Percentiles rank a stretch among this genome's conserved stretches.
phyloP scores from a whole-genome alignment of 805 yeast genomes.

The Kuraishia floccosa region DNA sequence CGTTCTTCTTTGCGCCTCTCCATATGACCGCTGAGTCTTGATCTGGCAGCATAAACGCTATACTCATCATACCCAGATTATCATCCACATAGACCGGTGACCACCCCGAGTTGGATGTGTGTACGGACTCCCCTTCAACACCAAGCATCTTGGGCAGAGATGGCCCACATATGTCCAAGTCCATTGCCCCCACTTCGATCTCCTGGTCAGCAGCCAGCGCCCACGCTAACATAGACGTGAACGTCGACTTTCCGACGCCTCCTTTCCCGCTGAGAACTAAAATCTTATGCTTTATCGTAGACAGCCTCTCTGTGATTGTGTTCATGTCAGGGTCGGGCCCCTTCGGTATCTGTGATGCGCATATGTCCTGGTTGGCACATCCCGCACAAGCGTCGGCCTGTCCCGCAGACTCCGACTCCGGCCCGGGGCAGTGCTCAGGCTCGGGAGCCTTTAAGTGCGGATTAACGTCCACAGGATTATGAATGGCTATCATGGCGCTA shows the following conservation, averaged over 20 bases:
- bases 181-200: conserved; percentile 92
- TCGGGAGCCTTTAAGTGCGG: conserved; percentile 48
- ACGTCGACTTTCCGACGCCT: conserved; percentile 97
- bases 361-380: conserved; percentile 87
- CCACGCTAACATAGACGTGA: conserved; percentile 94
- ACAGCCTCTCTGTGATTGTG: conserved; percentile 54
- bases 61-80: conserved; percentile 90
- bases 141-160: conserved; percentile 93
- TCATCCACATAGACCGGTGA: conserved; percentile 94
- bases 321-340: conserved; percentile 96
- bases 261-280: conserved; percentile 77
- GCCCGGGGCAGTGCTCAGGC: conserved; percentile 99
- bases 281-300: conserved; percentile 63
- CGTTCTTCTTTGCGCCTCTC: conserved; percentile 95
- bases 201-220: conserved; percentile 78
- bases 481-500: background rate
- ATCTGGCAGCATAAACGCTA: conserved; percentile 89
- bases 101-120: conserved; percentile 90
- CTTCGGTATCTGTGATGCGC: conserved; percentile 72
- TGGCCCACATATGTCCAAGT: conserved; percentile 96
- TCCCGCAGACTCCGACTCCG: conserved; percentile 91
- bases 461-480: conserved; percentile 1
- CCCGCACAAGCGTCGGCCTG: conserved; percentile 89
- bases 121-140: conserved; percentile 75
- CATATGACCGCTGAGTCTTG: conserved; percentile 91